Evolutionary conservation across 2,329 filamentous ascomycete species (phyloP).

Genomic region (Claviceps sp.): DNA sequence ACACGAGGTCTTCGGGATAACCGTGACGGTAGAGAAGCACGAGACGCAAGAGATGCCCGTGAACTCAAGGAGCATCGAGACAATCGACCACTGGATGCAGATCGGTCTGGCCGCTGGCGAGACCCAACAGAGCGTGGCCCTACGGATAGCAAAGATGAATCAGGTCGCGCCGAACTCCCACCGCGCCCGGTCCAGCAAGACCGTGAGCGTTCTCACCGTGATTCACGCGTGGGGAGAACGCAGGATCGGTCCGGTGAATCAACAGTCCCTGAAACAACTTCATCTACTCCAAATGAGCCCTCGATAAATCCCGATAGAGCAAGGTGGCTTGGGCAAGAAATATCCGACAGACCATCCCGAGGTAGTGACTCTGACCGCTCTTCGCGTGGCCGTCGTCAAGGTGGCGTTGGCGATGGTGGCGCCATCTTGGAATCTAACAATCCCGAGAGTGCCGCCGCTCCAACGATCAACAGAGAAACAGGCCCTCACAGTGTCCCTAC

Average conservation of each 20-base stretch:
- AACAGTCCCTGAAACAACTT: conserved; percentile 14
- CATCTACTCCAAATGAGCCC: conserved; percentile 25
- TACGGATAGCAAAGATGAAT: conserved; percentile 20
- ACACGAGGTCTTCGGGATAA: conserved; percentile 11
- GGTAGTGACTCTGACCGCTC: conserved; percentile 17
- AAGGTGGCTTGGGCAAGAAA: conserved; percentile 30
- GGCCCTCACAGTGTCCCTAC: conserved; percentile 14
- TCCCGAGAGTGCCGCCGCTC: conserved; percentile 32
- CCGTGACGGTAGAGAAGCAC: conserved; percentile 16
- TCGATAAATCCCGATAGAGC: conserved; percentile 43
- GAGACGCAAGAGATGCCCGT: conserved; percentile 25
- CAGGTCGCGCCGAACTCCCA: conserved; percentile 16
- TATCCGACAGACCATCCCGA: conserved; percentile 13
- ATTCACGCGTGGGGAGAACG: conserved; percentile 14
- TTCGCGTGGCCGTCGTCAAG: conserved; percentile 15
- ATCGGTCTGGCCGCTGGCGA: conserved; percentile 27
- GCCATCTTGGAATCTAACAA: conserved; percentile 28
- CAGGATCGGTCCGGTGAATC: conserved; percentile 19
- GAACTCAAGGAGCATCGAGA: conserved; percentile 23
- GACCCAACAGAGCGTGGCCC: conserved; percentile 31
- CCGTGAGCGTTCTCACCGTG: conserved; percentile 24
- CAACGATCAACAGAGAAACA: conserved; percentile 27
- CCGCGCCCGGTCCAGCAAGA: conserved; percentile 28
- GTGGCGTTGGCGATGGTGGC: conserved; percentile 7
- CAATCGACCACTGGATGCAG: conserved; percentile 23